phyloP scores from a whole-genome alignment of 345 rosid species.

The Ailanthus altissimus region DNA sequence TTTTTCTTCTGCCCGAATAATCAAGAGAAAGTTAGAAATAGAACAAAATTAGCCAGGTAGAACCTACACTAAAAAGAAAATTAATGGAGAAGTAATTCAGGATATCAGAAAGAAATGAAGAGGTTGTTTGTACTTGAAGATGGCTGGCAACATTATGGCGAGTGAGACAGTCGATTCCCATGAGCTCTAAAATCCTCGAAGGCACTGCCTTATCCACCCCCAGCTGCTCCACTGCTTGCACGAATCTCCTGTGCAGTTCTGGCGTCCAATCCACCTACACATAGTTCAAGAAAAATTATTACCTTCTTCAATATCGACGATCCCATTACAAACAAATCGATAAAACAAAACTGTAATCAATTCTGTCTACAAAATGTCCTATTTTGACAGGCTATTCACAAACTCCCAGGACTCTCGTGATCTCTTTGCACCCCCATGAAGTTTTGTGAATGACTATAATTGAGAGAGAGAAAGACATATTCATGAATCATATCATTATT shows the following conservation, averaged over 20 bases:
- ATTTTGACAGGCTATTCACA: conserved; percentile 13
- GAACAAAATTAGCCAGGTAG: neutral
- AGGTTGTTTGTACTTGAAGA: conserved; percentile 67
- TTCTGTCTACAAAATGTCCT: neutral
- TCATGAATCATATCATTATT: neutral
- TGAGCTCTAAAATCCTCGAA: conserved; percentile 83
- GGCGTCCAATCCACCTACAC: conserved; percentile 98
- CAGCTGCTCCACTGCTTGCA: conserved; percentile 93
- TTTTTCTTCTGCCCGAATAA: neutral
- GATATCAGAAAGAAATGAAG: neutral
- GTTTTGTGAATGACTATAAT: conserved; percentile 14
- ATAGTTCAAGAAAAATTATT: conserved; percentile 18
- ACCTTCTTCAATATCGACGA: neutral
- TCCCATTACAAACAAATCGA: neutral
- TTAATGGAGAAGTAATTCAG: too few relatives aligned
- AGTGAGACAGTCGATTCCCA: conserved; percentile 88
- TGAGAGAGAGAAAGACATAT: neutral
- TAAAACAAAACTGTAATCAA: neutral
- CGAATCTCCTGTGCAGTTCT: conserved; percentile 86
- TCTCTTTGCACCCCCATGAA: conserved; percentile 13
- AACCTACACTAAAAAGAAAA: neutral
- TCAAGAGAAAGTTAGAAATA: neutral
- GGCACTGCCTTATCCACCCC: conserved; percentile 99
- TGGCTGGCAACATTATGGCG: conserved; percentile 98
- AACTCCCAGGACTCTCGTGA: conserved; percentile 32